Percentiles rank a stretch among this genome's conserved stretches.
phyloP scores from a whole-genome alignment of 129 eudicot genomes.

The Flaveria sonorensis region DNA sequence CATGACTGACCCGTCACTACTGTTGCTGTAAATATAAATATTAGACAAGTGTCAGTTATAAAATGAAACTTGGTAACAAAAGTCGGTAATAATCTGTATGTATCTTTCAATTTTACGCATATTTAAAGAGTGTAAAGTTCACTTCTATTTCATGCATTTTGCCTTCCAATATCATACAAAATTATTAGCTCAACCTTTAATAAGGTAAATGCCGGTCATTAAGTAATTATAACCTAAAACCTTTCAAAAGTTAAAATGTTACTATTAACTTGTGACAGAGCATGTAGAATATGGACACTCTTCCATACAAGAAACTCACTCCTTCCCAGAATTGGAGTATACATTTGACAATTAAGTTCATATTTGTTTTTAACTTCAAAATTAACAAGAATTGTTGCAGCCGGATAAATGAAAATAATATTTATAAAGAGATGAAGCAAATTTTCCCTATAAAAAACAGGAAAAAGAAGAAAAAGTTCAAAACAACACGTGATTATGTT shows the following conservation, averaged over 20 bases:
- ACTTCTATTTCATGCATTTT: background rate
- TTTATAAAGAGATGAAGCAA: background rate
- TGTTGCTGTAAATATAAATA: constrained; percentile 47
- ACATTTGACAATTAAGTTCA: background rate
- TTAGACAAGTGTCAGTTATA: background rate
- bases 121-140: background rate
- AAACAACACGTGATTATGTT: background rate
- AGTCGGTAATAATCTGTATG: background rate
- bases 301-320: background rate
- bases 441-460: background rate
- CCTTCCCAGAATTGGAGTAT: background rate
- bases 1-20: constrained; percentile 71
- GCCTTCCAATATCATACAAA: background rate
- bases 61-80: background rate
- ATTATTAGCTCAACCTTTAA: background rate
- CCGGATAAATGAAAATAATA: background rate
- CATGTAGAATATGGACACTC: no score
- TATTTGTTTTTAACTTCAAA: background rate
- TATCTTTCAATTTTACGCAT: background rate
- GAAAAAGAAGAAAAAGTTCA: background rate
- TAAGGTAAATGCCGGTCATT: background rate
- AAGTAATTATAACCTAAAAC: background rate
- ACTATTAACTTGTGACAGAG: no score
- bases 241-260: background rate
- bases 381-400: background rate